Evolutionary conservation across 2,329 filamentous ascomycete genomes (phyloP).

Genomic region (Pseudogymnoascus sp.): DNA sequence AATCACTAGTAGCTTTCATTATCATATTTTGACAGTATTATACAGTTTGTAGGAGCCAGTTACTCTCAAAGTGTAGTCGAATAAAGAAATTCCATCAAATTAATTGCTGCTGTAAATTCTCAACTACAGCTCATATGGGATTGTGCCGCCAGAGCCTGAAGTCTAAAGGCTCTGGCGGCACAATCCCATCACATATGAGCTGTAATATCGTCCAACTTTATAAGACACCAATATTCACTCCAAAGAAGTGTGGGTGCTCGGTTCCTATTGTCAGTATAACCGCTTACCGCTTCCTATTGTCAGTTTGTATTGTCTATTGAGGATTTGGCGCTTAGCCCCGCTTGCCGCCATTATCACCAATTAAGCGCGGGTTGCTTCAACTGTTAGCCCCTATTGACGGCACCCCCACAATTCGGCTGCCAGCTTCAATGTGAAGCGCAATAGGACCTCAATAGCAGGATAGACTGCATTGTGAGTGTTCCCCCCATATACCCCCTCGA

Average conservation of each 20-base stretch:
- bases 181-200: too few relatives aligned
- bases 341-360: background rate
- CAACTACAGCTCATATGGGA: too few relatives aligned
- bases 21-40: background rate
- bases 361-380: background rate
- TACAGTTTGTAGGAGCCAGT: background rate
- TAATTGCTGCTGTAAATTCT: background rate
- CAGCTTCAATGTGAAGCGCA: background rate
- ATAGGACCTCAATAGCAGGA: background rate
- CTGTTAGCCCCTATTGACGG: background rate
- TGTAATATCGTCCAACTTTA: too few relatives aligned
- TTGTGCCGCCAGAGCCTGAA: too few relatives aligned
- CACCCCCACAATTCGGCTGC: background rate
- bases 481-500: background rate
- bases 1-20: background rate
- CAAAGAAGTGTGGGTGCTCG: background rate
- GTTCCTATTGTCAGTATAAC: background rate
- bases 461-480: background rate
- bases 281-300: background rate
- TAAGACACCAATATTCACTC: background rate
- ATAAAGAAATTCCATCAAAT: background rate
- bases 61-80: background rate
- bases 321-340: background rate
- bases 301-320: background rate
- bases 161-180: too few relatives aligned